phyloP scores from a whole-genome alignment of 2,329 filamentous ascomycete genomes.

The Colletotrichum tamarilloi region DNA sequence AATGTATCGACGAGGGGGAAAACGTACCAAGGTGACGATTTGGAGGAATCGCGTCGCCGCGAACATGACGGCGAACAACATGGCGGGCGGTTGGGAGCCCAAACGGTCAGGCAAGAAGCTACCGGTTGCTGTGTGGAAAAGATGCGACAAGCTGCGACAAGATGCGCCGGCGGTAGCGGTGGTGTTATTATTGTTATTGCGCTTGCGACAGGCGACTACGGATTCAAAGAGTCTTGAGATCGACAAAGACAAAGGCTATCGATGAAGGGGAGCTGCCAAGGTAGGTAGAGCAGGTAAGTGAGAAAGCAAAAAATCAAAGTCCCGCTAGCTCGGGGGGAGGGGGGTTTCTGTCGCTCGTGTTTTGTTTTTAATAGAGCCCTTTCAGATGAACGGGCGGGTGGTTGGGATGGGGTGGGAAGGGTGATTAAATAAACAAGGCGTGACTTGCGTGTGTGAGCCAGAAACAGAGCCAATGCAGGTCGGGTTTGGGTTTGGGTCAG shows the following conservation, averaged over 20 bases:
- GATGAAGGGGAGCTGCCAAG: neutral
- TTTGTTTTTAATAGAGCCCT: neutral
- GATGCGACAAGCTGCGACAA: neutral
- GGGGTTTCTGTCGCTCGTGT: neutral
- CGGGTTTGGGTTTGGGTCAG: conserved; percentile 9
- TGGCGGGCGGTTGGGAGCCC: conserved; percentile 47
- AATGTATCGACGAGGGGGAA: neutral
- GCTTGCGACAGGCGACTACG: conserved; percentile 9
- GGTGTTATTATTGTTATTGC: neutral
- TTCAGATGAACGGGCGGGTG: conserved; percentile 24
- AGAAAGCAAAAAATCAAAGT: neutral
- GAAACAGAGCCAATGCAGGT: conserved; percentile 23
- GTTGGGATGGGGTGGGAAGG: conserved; percentile 23
- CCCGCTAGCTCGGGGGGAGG: too few species aligned
- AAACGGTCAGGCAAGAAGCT: neutral
- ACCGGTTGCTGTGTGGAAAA: neutral
- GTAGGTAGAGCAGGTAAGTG: neutral
- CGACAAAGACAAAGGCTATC: neutral
- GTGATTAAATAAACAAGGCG: conserved; percentile 23
- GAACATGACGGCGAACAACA: conserved; percentile 74
- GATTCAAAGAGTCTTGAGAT: neutral
- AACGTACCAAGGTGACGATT: conserved; percentile 70
- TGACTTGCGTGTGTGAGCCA: conserved; percentile 1
- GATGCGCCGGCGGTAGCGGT: neutral
- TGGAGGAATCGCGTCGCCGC: conserved; percentile 71